These are phyloP conservation scores for Pseudocercospora fuligena DNA, from an alignment of 2,329 filamentous ascomycete species.

Conservation along the genomic window DNA sequence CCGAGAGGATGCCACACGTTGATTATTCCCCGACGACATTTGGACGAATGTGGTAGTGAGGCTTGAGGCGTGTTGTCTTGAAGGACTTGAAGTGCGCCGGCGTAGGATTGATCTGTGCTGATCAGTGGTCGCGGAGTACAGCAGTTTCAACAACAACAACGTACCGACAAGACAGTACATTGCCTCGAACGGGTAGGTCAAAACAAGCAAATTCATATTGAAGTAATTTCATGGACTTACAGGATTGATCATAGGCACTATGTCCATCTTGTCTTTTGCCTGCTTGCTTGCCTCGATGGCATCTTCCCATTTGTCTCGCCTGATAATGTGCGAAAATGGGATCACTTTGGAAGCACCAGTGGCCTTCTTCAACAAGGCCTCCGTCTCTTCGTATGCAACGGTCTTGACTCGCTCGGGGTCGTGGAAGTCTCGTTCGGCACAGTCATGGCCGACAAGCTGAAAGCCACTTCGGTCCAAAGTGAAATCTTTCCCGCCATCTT, in stretches of 20 bases:
- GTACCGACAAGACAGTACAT: conserved; percentile 6
- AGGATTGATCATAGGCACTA: neutral
- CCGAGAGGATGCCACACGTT: conserved; percentile 13
- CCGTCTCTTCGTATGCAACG: neutral
- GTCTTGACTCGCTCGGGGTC: neutral
- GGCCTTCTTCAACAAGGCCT: neutral
- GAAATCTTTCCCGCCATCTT: neutral
- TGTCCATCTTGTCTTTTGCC: neutral
- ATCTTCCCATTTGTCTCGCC: neutral
- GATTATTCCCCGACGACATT: conserved; percentile 8
- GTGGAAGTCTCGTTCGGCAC: neutral
- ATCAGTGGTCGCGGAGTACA: neutral
- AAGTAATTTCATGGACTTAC: neutral
- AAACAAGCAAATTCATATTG: neutral
- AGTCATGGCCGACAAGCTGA: conserved; percentile 5
- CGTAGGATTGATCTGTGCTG: neutral
- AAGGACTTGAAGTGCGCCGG: conserved; percentile 6
- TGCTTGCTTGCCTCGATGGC: neutral
- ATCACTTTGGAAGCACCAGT: conserved; percentile 2
- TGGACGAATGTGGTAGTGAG: neutral
- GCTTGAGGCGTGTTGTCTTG: conserved; percentile 5
- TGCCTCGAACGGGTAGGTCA: neutral
- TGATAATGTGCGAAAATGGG: conserved; percentile 6
- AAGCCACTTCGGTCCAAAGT: conserved; percentile 15
- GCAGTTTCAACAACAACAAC: neutral